These are phyloP conservation scores for Hypericum androsaemum DNA, from an alignment of 345 rosid genomes.

Conservation along the genomic window DNA sequence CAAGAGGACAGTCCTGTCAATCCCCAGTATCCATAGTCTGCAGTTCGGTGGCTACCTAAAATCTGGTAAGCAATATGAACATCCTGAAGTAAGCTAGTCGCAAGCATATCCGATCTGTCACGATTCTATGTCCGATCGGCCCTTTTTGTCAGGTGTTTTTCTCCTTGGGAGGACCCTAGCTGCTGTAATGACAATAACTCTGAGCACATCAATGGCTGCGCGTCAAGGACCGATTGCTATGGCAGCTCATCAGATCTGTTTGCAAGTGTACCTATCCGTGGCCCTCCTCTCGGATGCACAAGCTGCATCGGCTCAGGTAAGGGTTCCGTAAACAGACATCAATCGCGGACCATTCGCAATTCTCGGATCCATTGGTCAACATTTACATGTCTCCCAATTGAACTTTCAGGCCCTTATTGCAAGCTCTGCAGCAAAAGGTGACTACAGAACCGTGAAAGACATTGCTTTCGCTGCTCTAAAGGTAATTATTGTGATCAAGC, in stretches of 20 bases:
- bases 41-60: constrained; percentile 27
- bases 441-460: too few relatives aligned
- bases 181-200: constrained; percentile 26
- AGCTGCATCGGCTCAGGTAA: constrained; percentile 32
- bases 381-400: too few relatives aligned
- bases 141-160: constrained; percentile 23
- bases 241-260: constrained; percentile 37
- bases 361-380: too few relatives aligned
- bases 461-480: too few relatives aligned
- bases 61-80: constrained; percentile 19
- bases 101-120: background rate
- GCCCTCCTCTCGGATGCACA: constrained; percentile 35
- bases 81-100: too few relatives aligned
- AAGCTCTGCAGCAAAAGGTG: too few relatives aligned
- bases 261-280: constrained; percentile 33
- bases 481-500: too few relatives aligned
- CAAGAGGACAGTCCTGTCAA: constrained; percentile 18
- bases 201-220: constrained; percentile 36
- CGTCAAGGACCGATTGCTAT: constrained; percentile 29
- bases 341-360: too few relatives aligned
- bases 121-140: too few relatives aligned
- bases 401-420: too few relatives aligned
- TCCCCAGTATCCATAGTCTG: constrained; percentile 21
- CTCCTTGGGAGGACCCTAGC: constrained; percentile 34
- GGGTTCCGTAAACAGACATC: background rate